Evolutionary conservation across 331 rosid species (phyloP).

Genomic region (Saraca asoca): DNA sequence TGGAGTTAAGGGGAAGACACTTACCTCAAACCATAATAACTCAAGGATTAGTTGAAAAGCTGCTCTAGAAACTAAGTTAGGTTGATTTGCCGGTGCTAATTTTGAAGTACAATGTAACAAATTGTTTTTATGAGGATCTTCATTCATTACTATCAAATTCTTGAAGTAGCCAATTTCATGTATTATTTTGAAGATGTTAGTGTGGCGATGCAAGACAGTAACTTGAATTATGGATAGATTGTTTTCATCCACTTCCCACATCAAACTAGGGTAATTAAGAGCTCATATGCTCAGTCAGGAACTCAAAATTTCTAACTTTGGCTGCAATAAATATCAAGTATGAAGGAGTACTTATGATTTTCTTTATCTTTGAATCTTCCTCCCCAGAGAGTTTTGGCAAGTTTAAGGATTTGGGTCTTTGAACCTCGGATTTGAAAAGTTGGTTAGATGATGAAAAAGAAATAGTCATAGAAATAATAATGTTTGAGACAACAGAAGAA

Average conservation of each 20-base stretch:
- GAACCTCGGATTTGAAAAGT: background rate
- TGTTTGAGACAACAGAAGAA: no score
- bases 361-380: background rate
- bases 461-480: background rate
- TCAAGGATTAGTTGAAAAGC: conserved; percentile 44
- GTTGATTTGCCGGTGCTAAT: conserved; percentile 34
- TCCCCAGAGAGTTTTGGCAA: background rate
- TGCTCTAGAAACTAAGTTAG: conserved; percentile 35
- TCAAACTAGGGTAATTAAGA: conserved; percentile 20
- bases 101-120: conserved; percentile 42
- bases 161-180: conserved; percentile 37
- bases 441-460: background rate
- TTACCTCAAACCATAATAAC: conserved; percentile 48
- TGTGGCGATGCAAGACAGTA: conserved; percentile 33
- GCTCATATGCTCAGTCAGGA: conserved; percentile 33
- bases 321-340: conserved; percentile 18
- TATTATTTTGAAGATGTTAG: conserved; percentile 39
- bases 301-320: conserved; percentile 32
- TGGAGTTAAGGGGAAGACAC: background rate
- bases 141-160: conserved; percentile 11
- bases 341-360: conserved; percentile 1
- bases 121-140: conserved; percentile 17
- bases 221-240: conserved; percentile 41
- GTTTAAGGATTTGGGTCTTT: background rate
- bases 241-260: conserved; percentile 31